Conservation (phyloP, 371 early-diverging fungal species). For the Mucor sp. region DNA sequence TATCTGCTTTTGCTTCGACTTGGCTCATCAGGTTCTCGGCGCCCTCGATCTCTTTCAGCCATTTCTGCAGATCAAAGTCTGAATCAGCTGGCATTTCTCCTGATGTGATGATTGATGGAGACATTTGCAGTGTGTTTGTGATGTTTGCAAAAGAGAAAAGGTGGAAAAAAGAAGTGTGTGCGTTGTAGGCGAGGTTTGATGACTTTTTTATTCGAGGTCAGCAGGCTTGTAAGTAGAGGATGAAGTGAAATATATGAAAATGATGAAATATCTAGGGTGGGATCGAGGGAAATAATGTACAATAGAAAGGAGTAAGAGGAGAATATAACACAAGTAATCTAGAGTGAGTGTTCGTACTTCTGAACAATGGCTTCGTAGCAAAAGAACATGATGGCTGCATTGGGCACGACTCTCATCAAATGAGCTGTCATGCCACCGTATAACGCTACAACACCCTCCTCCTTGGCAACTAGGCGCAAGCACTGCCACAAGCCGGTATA, state of each 20-base stretch:
- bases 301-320: not conserved
- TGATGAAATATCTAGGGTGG: not conserved
- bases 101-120: constrained; percentile 15
- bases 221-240: not conserved
- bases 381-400: constrained; percentile 95
- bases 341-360: constrained; percentile 30
- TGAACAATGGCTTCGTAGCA: constrained; percentile 87
- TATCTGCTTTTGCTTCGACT: constrained; percentile 41
- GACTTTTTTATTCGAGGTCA: not conserved
- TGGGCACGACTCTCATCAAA: constrained; percentile 93
- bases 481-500: constrained; percentile 82
- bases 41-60: constrained; percentile 46
- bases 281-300: not conserved
- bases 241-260: not conserved
- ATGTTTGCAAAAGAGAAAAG: not conserved
- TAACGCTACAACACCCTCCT: constrained; percentile 87
- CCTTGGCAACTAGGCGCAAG: constrained; percentile 68
- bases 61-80: constrained; percentile 38
- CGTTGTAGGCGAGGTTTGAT: not conserved
- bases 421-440: constrained; percentile 97
- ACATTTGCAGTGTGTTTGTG: constrained; percentile 2
- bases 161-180: not conserved
- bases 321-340: not conserved
- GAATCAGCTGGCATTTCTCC: constrained; percentile 4
- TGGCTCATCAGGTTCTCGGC: constrained; percentile 45